Evolutionary conservation across 352 stramenopile species (phyloP), one percentile per base, ranked within the genome.

Genomic region (Phytopythium sindhum): DNA sequence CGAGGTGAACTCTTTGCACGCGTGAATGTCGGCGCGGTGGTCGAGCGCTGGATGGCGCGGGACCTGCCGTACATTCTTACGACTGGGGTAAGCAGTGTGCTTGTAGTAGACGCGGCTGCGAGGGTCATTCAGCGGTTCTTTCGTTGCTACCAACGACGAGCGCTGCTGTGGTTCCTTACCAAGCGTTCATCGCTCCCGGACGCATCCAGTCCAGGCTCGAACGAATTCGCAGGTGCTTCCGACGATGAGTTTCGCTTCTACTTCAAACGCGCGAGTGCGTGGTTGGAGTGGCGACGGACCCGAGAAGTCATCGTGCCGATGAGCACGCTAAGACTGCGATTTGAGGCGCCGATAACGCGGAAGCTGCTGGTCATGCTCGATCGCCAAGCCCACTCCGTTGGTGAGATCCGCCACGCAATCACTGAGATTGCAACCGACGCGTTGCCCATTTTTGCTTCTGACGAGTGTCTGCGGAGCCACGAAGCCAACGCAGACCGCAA

Each of bases 311-410:
- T 2, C 24, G 14, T 15, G 21, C 41, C 26, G 17, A 45, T 6
- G 6, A 26, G 21, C 15, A 50, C 42, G 41, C 53, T 75, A 9
- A 53, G 66, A 0, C 55, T 88, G 51, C 77, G 77, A 2, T 80
- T 85, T 19, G 70, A 88, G 41, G 60, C 65, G 0, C 63, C 63
- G 19, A 63, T 83, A 58, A 90, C 80, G 3, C 66, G 70, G 29
- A 86, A 81, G 41, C 56, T 91, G 24, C 60, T 90, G 17, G 51
- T 63, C 39, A 59, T 83, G 15, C 48, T 80, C 17, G 69, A 86
- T 33, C 68, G 28, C 7, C 64, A 66, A 14, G 61, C 66, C 9
- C 73, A 81, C 52, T 70, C 55, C 6, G 10, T 28, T 5, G 62
- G 54, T 0, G 74, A 90, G 31, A 51, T 78, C 3, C 42, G 62